Conservation (phyloP, 139 green algal species). For the Chlamydomonas eustigma region DNA sequence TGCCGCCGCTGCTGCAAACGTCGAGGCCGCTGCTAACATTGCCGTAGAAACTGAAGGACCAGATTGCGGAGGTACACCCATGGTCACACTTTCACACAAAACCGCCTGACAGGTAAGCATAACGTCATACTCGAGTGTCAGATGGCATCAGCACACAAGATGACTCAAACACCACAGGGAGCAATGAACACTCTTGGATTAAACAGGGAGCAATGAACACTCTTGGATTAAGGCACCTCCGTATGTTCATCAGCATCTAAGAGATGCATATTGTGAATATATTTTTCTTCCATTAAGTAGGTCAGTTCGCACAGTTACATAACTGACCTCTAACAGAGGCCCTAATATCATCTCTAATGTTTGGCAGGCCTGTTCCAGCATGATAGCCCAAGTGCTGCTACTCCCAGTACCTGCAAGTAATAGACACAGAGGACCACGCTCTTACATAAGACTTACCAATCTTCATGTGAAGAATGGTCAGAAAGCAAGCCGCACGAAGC, state of each 20-base stretch:
- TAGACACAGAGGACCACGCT: not conserved
- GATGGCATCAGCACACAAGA: no score
- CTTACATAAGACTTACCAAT: not conserved
- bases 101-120: no score
- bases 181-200: no score
- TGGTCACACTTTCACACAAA: not conserved
- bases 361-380: conserved; percentile 1
- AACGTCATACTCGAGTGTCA: no score
- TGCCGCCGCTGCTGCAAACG: not conserved
- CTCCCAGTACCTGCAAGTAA: not conserved
- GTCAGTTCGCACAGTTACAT: no score
- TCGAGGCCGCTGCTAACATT: not conserved
- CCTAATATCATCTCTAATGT: not conserved
- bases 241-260: no score
- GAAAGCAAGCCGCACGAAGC: not conserved
- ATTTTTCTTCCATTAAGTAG: no score
- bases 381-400: not conserved
- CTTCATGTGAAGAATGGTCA: not conserved
- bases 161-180: no score
- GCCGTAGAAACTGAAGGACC: not conserved
- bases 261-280: no score
- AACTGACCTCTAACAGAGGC: not conserved
- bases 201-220: no score
- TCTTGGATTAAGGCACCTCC: no score
- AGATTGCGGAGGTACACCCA: not conserved